phyloP scores from a whole-genome alignment of 2,329 filamentous ascomycete species.

The Aspergillus transmontanensis region DNA sequence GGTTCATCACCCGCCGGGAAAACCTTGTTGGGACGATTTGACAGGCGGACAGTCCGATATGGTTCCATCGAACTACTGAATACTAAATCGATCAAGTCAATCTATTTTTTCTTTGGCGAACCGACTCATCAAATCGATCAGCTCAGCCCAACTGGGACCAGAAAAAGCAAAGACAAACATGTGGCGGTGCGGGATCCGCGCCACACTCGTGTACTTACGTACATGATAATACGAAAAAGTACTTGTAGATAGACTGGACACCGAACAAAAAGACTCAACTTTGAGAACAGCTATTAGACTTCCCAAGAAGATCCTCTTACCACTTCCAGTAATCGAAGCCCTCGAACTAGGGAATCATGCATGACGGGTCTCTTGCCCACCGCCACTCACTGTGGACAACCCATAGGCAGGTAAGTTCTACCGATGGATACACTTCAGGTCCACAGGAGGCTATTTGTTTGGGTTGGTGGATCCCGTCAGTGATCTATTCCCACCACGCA shows the following conservation, averaged over 20 bases:
- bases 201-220: not conserved
- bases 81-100: not conserved
- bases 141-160: no score
- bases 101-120: not conserved
- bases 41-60: conserved; percentile 6
- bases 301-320: not conserved
- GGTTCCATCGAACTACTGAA: not conserved
- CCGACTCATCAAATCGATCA: no score
- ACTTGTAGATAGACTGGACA: no score
- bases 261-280: not conserved
- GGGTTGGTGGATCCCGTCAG: no score
- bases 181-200: not conserved
- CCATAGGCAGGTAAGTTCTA: no score
- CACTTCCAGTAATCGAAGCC: not conserved
- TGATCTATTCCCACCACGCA: no score
- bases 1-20: not conserved
- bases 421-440: not conserved
- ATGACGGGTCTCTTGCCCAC: not conserved
- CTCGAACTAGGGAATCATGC: not conserved
- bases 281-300: not conserved
- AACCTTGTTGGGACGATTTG: not conserved
- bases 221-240: no score
- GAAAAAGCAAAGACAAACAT: not conserved
- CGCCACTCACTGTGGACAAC: not conserved
- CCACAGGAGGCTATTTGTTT: not conserved